Evolutionary conservation across 371 early-diverging fungal species (phyloP), one percentile per base, ranked within the genome.

Genomic region (Rhizopus stolonifer): DNA sequence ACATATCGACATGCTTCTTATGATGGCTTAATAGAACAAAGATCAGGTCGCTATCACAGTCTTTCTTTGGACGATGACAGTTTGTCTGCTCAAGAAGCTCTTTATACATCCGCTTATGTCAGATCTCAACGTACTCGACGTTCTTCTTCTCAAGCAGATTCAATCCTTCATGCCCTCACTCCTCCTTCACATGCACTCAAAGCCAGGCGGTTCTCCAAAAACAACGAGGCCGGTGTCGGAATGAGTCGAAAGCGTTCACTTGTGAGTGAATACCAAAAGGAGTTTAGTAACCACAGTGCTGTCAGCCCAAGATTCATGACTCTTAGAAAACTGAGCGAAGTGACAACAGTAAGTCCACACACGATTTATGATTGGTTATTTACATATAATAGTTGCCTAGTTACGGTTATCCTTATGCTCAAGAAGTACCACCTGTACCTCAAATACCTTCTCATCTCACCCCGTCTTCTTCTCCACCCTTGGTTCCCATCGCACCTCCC

Each of bases 231-330:
- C n/a, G 10, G 11, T 24, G n/a, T 2, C 34, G 25, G 40, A 39
- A 43, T 25, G 23, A 36, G 36, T 7, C 36, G 52, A 17, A 50
- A 54, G 18, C 44, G 42, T 21, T 54, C 58, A 0, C 22, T 54
- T 34, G 50, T 54, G 8, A 33, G 49, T 14, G 46, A 39, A 23
- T 55, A 46, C 15, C 38, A 49, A 22, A 60, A 54, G 22, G 55
- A 60, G 9, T 38, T 49, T 10, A 45, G 58, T 29, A 56, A 43
- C 32, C 60, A 60, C 11, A 74, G 74, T 49, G 74, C 74, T 3
- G 74, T 74, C 6, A 74, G 74, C 25, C 74, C 74, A 1, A 58
- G 70, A 34, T 74, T 74, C 26, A 74, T 74, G 74, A 69, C 70
- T 0, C 43, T 74, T 7, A 54, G 74, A 5, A 74, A 74, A 60